A percentile compares a stretch with the other conserved stretches of the same genome.
Conservation (phyloP, 2,329 filamentous ascomycete genomes). For the Colletotrichum sp. region DNA sequence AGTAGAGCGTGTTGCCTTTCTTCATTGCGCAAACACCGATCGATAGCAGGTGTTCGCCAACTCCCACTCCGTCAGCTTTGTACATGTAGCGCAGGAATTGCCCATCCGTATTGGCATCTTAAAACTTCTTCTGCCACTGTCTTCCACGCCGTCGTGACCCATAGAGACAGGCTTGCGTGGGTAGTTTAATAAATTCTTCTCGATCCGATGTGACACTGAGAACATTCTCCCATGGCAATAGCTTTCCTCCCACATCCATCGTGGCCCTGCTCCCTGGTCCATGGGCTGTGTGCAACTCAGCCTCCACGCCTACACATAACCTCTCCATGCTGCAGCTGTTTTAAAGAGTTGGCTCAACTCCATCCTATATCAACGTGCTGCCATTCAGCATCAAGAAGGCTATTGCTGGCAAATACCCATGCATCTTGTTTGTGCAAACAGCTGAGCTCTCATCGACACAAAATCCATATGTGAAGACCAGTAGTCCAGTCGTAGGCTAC, state of each 20-base stretch:
- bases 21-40: no score
- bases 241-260: fast-evolving
- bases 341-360: neutral
- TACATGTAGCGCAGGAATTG: no score
- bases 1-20: no score
- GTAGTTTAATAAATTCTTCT: neutral
- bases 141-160: no score
- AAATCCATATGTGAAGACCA: neutral
- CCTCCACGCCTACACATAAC: neutral
- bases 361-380: neutral
- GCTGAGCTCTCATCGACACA: neutral
- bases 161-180: no score
- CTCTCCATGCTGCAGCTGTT: neutral
- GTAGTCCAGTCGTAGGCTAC: neutral
- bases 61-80: no score
- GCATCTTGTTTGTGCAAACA: neutral
- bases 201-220: fast-evolving
- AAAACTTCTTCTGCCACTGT: no score
- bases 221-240: fast-evolving
- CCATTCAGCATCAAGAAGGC: neutral
- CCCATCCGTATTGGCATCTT: no score
- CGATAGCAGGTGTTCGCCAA: no score
- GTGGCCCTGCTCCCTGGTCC: neutral
- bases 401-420: fast-evolving
- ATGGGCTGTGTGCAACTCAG: neutral